Evolutionary conservation across 805 yeast genomes (phyloP), one percentile per base, ranked within the genome.

Genomic region (Wickerhamiella galacta): DNA sequence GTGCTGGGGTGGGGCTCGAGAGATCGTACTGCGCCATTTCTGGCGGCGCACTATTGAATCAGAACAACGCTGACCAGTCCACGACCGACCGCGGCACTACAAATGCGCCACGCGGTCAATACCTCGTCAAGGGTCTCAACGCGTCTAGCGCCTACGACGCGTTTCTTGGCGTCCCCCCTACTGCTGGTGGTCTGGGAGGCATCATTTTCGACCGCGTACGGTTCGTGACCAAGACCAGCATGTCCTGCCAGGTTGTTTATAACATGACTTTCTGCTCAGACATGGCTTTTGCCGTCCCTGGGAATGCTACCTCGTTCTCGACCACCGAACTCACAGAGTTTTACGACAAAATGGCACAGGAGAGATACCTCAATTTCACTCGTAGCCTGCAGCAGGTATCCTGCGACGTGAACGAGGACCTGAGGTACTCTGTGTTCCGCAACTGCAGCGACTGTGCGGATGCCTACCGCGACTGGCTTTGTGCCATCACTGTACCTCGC

Each of bases 201-300:
- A 63, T 71, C 3, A 61, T 79, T 0, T 79, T 69, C 45, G 51
- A 58, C 5, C 64, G 64, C 8, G 64, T 75, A 26, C 51, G 53
- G 23, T 79, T 87, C 35, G 38, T 40, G n/a, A 48, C 63, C 38
- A 64, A 67, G 25, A 70, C 81, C 2, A 53, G 52, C 53, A 52
- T 17, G 49, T 62, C 79, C 2, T 87, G 98, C 51, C 69, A 75
- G 38, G 55, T 85, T 31, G 67, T 83, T 12, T 81, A 69, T 49
- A 77, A 70, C 37, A 60, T 87, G 38, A 72, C 68, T 2, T 83
- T 83, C 47, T 87, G 98, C 53, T 53, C 62, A 20, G 68, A 70
- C 29, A 92, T 87, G 16, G 90, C 94, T 1, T 87, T 85, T 54
- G 66, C 93, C 0, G 94, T 80, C 0, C 96, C 96, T 0, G 60